Evolutionary conservation across 1,284 basidiomycete species (phyloP), one percentile per base, ranked within the genome.

Genomic region (Schizophyllum amplum): DNA sequence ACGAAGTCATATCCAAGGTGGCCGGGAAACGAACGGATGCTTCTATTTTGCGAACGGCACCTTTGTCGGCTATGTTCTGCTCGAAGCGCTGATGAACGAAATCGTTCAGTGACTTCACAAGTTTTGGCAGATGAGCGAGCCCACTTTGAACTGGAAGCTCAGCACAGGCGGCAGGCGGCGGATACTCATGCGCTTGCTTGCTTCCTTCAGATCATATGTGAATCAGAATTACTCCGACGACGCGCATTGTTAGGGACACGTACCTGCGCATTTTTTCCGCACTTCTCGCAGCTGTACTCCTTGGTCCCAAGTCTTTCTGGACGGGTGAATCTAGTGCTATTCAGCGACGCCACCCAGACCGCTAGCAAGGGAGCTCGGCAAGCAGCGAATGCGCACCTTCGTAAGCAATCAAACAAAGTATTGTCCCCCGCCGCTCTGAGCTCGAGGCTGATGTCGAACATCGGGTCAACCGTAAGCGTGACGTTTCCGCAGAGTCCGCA

Each of bases 101-200:
- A 50, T 51, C 53, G 13, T 52, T 47, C 21, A 50, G n/a, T 13
- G 17, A n/a, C 20, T 23, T 26, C 25, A 25, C 7, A 24, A 25
- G 52, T 26, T 49, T 33, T 42, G 21, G 17, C 3, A 4, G 33
- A 42, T 13, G 17, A 49, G 58, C 50, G 7, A 52, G 53, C 67
- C 47, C 55, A 92, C 94, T 80, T 98, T 99, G 73, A 99, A 88
- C 69, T 98, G 96, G 64, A 98, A 92, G 64, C 90, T 93, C 51
- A 99, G 76, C 0, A 97, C 93, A 0, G 92, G 90, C 0, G 96
- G 94, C 4, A 99, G 77, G 61, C 87, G 87, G 57, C 82, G 83
- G 63, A 98, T 86, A 61, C 86, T 90, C 54, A 98, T 72, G 50
- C 92, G 86, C 67, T 95, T 94, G 63, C 81, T 90, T 0, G 89